These are phyloP conservation scores for Podaxis pistillaris DNA, from an alignment of 768 basidiomycete genomes.

Conservation along the genomic window DNA sequence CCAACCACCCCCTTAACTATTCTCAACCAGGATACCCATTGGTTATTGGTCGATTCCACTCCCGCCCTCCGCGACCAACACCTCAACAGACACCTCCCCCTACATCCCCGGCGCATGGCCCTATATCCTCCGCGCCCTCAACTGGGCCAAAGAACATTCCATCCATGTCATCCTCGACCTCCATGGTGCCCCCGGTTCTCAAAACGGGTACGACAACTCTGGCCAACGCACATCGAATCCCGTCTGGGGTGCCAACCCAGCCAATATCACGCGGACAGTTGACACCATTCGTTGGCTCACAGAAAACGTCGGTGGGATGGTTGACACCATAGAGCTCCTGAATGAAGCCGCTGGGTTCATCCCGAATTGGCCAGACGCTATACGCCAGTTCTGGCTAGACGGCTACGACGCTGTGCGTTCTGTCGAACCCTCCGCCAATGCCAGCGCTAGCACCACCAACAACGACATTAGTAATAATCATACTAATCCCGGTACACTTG, in stretches of 20 bases:
- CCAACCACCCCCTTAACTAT: not conserved
- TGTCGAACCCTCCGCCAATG: constrained; percentile 29
- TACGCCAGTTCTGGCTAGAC: constrained; percentile 56
- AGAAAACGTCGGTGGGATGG: constrained; percentile 49
- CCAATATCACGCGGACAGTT: constrained; percentile 52
- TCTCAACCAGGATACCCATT: constrained; percentile 53
- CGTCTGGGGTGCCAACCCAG: constrained; percentile 51
- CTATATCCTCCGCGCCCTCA: constrained; percentile 60
- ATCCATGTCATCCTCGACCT: constrained; percentile 75
- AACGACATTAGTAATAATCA: not conserved
- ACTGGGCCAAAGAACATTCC: constrained; percentile 60
- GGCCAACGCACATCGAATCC: constrained; percentile 59
- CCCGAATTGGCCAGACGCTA: constrained; percentile 36
- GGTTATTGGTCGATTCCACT: constrained; percentile 82
- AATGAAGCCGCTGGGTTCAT: constrained; percentile 68
- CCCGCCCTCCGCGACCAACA: constrained; percentile 45
- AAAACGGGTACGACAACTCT: constrained; percentile 74
- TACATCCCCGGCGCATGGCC: constrained; percentile 68
- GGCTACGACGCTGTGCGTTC: constrained; percentile 52
- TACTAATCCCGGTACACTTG: constrained; percentile 9
- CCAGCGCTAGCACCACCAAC: not conserved
- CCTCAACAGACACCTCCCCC: constrained; percentile 33
- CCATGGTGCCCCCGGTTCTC: constrained; percentile 71
- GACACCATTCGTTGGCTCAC: constrained; percentile 58
- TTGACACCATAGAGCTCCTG: constrained; percentile 65